Base-by-base conservation (phyloP, 1,284 basidiomycete species). In the Phaffia rhodozyma region DNA sequence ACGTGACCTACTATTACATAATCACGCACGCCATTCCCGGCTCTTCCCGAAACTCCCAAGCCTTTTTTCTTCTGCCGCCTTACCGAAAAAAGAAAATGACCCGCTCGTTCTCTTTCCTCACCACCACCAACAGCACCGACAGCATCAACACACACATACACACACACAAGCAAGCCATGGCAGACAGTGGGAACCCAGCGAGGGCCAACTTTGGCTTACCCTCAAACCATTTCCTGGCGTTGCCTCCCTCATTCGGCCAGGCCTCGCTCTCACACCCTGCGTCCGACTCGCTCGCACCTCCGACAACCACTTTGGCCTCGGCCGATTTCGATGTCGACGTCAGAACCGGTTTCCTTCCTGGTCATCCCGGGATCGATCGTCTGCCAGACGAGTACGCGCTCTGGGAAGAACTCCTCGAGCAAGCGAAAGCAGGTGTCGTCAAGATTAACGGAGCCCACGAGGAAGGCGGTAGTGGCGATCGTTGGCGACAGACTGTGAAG, bases 311-410 rank as follows among this genome's bases (percentile, higher is more conserved):
- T 4, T 83, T 92, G 62, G 89, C 90, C 18, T 86, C 89, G 4
- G 89, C 92, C 72, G 92, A 97, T 78, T 97, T 91, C 78, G 91
- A 96, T 73, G 87, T 97, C 68, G 89, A 94, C 72, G 89, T 89
- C 1, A 80, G 85, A 27, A 91, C 91, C 0, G 93, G 93, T 0
- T 97, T 97, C 73, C 84, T 97, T 80, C 92, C 93, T 0, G 87
- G 88, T 0, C 81, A 86, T 38, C 81, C 83, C 0, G 91, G 91
- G 0, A 71, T 91, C 0, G 70, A 74, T 49, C 81, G 85, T 13
- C 80, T 97, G 0, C 81, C 82, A 0, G 69, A 66, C 0, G 74
- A 78, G 61, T 91, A 84, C 79, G 83, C 83, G 47, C 70, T 79
- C 23, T 93, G 88, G 90, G 91, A 91, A 75, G 72, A 72, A 32